These are phyloP conservation scores for Castanopsis chinensis DNA, from an alignment of 306 rosid genomes.

Conservation along the genomic window DNA sequence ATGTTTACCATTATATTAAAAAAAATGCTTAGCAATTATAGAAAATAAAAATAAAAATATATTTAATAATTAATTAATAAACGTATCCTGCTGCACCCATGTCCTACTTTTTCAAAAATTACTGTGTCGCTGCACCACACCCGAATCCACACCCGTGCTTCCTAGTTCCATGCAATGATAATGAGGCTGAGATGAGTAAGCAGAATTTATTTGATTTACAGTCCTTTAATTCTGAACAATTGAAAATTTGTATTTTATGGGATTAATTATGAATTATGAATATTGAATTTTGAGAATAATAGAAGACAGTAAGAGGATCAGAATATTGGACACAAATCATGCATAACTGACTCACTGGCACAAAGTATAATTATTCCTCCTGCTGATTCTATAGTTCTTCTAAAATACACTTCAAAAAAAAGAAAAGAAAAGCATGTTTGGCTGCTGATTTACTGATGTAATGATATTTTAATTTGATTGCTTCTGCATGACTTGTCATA, in stretches of 20 bases:
- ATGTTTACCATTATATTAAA: too few species aligned
- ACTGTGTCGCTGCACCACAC: too few species aligned
- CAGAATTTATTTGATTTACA: background rate
- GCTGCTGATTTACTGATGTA: background rate
- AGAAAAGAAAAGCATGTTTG: background rate
- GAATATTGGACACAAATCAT: background rate
- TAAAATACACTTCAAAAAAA: too few species aligned
- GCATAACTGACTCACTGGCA: background rate
- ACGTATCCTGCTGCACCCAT: too few species aligned
- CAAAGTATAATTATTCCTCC: background rate
- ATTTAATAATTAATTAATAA: too few species aligned
- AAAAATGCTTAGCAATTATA: too few species aligned
- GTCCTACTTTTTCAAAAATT: too few species aligned
- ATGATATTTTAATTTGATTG: background rate
- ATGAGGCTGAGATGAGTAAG: background rate
- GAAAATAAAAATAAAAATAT: too few species aligned
- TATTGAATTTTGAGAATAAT: background rate
- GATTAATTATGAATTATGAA: background rate
- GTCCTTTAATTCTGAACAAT: background rate
- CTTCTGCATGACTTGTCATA: background rate
- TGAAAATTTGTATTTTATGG: background rate
- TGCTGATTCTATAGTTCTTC: background rate
- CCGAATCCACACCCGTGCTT: too few species aligned
- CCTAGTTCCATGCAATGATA: background rate
- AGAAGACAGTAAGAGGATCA: background rate